Conservation (phyloP, 176 grass and related monocot genomes). For the Carex scoparia region DNA sequence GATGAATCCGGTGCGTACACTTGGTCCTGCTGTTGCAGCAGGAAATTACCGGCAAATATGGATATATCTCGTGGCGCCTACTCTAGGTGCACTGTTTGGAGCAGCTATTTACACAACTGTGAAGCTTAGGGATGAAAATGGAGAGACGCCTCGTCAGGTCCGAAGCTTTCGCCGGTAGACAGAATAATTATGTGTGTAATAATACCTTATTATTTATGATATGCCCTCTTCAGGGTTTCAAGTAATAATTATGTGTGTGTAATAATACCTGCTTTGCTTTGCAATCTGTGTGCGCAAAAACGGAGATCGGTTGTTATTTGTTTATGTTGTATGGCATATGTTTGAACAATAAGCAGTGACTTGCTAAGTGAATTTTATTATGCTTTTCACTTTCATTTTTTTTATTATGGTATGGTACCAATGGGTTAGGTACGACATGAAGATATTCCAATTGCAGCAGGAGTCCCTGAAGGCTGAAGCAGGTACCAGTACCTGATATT, state of each 20-base stretch:
- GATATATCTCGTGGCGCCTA: constrained; percentile 92
- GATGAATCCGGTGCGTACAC: constrained; percentile 95
- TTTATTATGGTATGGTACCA: background rate
- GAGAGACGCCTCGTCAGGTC: constrained; percentile 46
- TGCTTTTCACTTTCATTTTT: background rate
- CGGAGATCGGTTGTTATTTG: background rate
- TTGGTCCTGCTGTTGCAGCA: constrained; percentile 80
- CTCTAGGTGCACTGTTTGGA: constrained; percentile 60
- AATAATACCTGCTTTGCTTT: constrained; percentile 50
- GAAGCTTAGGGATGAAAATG: constrained; percentile 69
- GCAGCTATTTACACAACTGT: constrained; percentile 68
- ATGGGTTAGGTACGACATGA: background rate
- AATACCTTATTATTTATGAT: background rate
- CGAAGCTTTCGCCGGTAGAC: constrained; percentile 81
- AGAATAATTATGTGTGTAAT: too few species aligned
- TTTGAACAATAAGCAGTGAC: background rate
- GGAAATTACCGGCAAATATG: constrained; percentile 92
- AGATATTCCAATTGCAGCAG: background rate
- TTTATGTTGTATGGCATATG: background rate
- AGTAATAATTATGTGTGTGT: constrained; percentile 11
- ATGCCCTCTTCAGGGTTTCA: background rate
- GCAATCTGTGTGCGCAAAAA: constrained; percentile 8
- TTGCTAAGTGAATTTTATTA: background rate
- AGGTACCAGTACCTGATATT: background rate
- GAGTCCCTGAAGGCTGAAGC: background rate